Base-by-base conservation (phyloP, 257 asterid species). In the Fraxinus americana region DNA sequence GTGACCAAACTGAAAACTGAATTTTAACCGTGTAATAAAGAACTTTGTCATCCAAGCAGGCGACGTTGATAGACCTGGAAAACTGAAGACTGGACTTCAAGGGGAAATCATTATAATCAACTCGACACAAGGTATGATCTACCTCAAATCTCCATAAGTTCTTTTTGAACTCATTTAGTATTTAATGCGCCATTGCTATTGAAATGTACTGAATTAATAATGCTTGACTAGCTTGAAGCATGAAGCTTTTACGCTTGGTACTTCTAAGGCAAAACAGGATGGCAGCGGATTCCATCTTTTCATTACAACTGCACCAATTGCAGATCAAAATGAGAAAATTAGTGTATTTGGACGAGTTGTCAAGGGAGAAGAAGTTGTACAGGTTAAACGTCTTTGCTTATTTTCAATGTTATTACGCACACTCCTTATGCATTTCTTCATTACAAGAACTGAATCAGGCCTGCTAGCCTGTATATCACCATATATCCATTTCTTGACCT, bases 161-260 rank as follows among this genome's bases (percentile, higher is more conserved):
- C 9, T 10, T 43, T 45, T 48, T 48, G 2, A 48, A 14, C 57
- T 48, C 57, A 14, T 14, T 13, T 48, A 48, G n/a, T 3, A 16
- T 11, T 27, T 4, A 25, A 4, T 4, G 9, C 11, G 36, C 16
- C 34, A 25, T 27, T 12, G 7, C 35, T 63, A 7, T 23, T 63
- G 17, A 25, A 63, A 32, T 11, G 5, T 23, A 25, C 69, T 27
- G 17, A 27, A 11, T 23, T 25, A 12, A 1, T 63, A 30, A 34
- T 71, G 66, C 70, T 67, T 74, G 73, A 77, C 70, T 30, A 89
- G 91, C 86, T 54, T 89, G 89, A 95, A 95, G 90, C 99, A 95
- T 83, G 99, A 95, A 84, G 99, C 99, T 12, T 95, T 95, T 88
- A 93, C 93, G 98, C 90, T 95, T 83, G 99, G 98, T 66, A 93